A percentile compares a stretch with the other conserved stretches of the same genome.
These are phyloP conservation scores for Diddensiella santjacobensis DNA, from an alignment of 805 yeast genomes.

Conservation along the genomic window DNA sequence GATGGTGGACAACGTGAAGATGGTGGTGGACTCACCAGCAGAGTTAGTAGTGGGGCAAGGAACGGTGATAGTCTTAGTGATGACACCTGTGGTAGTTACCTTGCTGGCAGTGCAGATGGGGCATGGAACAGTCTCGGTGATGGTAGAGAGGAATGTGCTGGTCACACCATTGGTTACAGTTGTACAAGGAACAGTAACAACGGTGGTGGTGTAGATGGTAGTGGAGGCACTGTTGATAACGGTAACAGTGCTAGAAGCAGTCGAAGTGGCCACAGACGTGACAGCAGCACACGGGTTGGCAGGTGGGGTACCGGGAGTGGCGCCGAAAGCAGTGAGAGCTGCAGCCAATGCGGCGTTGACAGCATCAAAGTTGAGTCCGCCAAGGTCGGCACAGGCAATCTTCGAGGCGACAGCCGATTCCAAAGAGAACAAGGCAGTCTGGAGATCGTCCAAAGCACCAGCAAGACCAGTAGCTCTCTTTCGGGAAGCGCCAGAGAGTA, in stretches of 20 bases:
- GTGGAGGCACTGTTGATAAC: neutral
- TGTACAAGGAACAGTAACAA: slow-evolving; percentile 3
- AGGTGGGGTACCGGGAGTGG: slow-evolving; percentile 1
- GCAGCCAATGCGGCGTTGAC: slow-evolving; percentile 3
- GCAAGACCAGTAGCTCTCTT: slow-evolving; percentile 4
- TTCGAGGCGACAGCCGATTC: slow-evolving; percentile 1
- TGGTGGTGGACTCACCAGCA: slow-evolving; percentile 3
- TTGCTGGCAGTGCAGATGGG: neutral
- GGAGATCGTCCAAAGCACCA: slow-evolving; percentile 4
- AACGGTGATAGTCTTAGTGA: slow-evolving; percentile 3
- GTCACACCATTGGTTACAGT: slow-evolving; percentile 3
- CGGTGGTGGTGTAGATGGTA: slow-evolving; percentile 1
- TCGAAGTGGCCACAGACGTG: neutral
- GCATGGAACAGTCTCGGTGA: slow-evolving; percentile 6
- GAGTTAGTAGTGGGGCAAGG: slow-evolving; percentile 2
- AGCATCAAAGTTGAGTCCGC: slow-evolving; percentile 4
- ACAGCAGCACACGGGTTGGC: neutral
- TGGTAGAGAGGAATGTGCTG: neutral
- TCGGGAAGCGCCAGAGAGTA: neutral
- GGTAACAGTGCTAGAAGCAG: slow-evolving; percentile 1
- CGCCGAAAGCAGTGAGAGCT: slow-evolving; percentile 3
- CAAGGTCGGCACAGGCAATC: slow-evolving; percentile 1
- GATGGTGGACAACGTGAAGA: neutral
- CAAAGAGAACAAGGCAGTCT: slow-evolving; percentile 1
- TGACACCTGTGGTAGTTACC: neutral